phyloP scores from a whole-genome alignment of 495 filamentous ascomycete species.

The Lineolata rhizophorae region DNA sequence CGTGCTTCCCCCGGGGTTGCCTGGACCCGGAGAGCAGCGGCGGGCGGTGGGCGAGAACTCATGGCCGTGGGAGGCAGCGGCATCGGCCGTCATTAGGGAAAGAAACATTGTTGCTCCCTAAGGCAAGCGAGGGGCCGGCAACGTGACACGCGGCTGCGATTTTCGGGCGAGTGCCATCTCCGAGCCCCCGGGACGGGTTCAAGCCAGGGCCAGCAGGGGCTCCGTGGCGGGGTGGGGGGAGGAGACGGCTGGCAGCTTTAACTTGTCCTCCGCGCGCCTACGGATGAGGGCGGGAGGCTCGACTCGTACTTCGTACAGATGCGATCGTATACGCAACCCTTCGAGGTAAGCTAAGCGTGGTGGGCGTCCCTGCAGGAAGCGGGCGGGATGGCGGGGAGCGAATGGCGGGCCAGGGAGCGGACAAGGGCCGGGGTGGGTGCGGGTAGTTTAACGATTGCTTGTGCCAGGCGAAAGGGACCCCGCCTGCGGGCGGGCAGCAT shows the following conservation, averaged over 20 bases:
- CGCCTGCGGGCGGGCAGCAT: no score
- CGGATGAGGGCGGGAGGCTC: no score
- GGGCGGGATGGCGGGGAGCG: no score
- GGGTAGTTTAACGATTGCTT: no score
- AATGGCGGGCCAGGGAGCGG: no score
- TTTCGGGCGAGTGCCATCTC: neutral
- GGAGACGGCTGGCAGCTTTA: neutral
- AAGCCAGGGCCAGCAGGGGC: neutral
- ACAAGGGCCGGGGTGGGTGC: no score
- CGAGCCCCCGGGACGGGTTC: neutral
- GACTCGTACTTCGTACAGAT: no score
- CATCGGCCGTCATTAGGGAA: conserved; percentile 10
- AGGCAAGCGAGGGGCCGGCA: neutral
- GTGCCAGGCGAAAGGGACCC: no score
- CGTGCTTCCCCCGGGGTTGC: neutral
- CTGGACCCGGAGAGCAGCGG: conserved; percentile 1
- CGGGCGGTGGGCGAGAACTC: conserved; percentile 6
- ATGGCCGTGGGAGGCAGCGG: conserved; percentile 9
- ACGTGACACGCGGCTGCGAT: neutral
- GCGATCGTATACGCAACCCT: no score
- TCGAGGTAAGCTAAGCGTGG: no score
- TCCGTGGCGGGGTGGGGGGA: neutral
- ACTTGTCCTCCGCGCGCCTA: neutral
- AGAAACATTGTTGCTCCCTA: conserved; percentile 5
- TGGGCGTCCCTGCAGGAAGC: no score